Base-by-base conservation (phyloP, 805 yeast genomes). In the Teunomyces pallodes region DNA sequence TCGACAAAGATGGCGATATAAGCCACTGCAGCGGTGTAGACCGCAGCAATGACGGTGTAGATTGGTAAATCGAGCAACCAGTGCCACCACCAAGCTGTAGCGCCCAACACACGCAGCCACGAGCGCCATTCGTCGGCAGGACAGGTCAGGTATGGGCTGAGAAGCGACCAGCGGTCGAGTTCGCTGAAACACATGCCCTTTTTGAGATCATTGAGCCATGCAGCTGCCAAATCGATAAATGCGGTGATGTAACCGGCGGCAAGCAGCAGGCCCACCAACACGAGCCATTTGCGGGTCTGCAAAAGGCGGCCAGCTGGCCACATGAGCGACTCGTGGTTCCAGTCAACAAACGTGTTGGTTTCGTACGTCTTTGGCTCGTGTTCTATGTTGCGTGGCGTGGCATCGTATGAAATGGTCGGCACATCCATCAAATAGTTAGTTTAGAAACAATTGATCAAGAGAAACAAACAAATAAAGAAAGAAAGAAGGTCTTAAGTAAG, bases 141-240 rank as follows among this genome's bases (percentile, higher is more conserved):
- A 50, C 78, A 73, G 28, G 76, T 68, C 68, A 64, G 69, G 48
- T 71, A 72, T 3, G 77, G 78, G 49, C 64, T 66, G 17, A 72
- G 51, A 13, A 72, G 61, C 14, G 77, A 70, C 77, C 77, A 72
- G 32, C 58, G 56, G 46, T 69, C 71, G 8, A 64, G 51, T 35
- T 61, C 57, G 42, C 70, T 59, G 8, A 66, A 53, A 54, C 88
- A 83, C 5, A 75, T 54, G 0, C 87, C 87, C 49, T 72, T 75
- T 45, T 77, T 76, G 40, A 79, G 49, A 53, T 81, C 86, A 48
- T 79, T 74, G 40, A 82, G 62, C 71, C 76, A 72, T 20, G 72
- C 77, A 1, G 83, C 69, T 0, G 69, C 51, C 52, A 79, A 71
- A 53, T 83, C 84, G 20, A 82, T 66, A 14, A 70, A 50, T 0